Evolutionary conservation across 129 eudicot genomes (phyloP), one percentile per base, ranked within the genome.

Genomic region (Lonicera japonica): DNA sequence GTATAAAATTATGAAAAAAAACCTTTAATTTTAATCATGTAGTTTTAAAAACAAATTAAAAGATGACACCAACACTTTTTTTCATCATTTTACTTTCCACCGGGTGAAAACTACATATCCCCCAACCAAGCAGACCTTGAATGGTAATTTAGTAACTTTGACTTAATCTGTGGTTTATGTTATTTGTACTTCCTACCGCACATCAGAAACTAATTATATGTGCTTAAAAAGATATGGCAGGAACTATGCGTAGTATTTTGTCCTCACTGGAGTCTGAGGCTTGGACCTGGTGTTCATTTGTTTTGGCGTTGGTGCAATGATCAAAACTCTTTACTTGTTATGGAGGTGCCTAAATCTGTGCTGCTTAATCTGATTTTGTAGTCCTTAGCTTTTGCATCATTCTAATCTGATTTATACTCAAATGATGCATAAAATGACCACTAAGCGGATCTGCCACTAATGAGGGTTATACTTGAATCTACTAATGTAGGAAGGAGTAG

Each of bases 251-350:
- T 92, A 63, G 91, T 92, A 47, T 51, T 92, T 67, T 82, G 91
- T 79, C 90, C 99, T 69, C 99, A 92, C 73, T 92, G 96, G 91
- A 92, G 91, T 82, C 80, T 92, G 63, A 80, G 95, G 25, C 80
- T 87, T 71, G 98, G 98, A 54, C 91, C 98, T 72, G 83, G 57
- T 63, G 86, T 85, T 58, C 95, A 87, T 79, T 79, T 92, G 68
- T 95, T 92, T 70, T 76, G 64, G 11, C 86, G 92, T 18, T 92
- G 99, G 96, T 72, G 76, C 67, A 69, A 57, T 20, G 84, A 92
- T 80, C 80, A 68, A 60, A 92, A 88, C 40, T 81, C 99, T 9
- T 73, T 92, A 52, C 83, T 88, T 21, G 76, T 92, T 21, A 64
- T 87, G 50, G 96, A 88, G 99, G 96, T 87, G 25, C 47, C 6